Evolutionary conservation across 306 rosid species (phyloP).

Genomic region (Fragaria nilgerrensis): DNA sequence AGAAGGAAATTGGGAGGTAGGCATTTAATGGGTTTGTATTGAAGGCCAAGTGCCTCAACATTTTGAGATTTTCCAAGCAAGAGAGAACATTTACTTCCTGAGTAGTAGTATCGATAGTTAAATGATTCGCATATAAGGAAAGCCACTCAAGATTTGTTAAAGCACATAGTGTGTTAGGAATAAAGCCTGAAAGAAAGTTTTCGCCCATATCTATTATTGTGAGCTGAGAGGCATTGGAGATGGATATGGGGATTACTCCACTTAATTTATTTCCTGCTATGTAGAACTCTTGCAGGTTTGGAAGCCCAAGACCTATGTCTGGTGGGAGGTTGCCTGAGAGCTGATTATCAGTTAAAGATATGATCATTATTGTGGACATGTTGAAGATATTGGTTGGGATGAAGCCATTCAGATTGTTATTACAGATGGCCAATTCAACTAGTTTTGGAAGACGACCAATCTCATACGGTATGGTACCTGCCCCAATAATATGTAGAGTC

Average conservation of each 20-base stretch:
- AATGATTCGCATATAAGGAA: neutral
- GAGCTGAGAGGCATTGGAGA: neutral
- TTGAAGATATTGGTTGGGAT: neutral
- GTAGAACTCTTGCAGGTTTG: neutral
- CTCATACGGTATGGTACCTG: neutral
- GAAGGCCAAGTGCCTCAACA: neutral
- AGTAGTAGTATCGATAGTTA: neutral
- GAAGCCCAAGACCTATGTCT: neutral
- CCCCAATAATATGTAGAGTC: neutral
- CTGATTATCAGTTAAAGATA: neutral
- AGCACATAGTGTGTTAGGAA: neutral
- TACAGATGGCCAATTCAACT: accelerated
- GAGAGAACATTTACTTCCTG: neutral
- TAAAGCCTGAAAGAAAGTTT: neutral
- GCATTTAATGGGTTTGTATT: neutral
- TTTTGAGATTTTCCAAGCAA: neutral
- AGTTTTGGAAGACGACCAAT: neutral
- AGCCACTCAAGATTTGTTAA: neutral
- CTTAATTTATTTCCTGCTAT: neutral
- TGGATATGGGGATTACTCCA: neutral
- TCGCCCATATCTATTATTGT: neutral
- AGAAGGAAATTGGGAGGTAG: neutral
- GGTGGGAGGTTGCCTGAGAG: neutral
- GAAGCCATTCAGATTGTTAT: neutral
- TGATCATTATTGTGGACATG: neutral